Percentiles rank a stretch among this genome's conserved stretches.
phyloP scores from a whole-genome alignment of 176 grass and related monocot genomes.

The Musa beccarii region DNA sequence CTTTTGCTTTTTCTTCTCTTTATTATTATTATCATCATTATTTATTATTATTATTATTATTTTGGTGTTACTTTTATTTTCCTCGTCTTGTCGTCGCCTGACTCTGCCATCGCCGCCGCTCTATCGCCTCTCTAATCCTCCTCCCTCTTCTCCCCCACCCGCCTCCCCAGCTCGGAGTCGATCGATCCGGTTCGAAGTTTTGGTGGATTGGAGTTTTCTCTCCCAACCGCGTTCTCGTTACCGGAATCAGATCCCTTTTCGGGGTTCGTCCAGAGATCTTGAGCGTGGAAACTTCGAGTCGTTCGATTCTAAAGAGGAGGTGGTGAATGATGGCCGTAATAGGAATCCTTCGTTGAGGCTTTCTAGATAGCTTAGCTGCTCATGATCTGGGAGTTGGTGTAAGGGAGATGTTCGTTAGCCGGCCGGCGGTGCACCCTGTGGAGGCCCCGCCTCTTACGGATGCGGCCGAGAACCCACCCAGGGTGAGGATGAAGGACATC shows the following conservation, averaged over 20 bases:
- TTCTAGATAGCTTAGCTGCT: not conserved
- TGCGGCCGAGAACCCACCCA: slow-evolving; percentile 44
- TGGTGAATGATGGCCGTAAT: not conserved
- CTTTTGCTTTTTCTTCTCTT: too few relatives aligned
- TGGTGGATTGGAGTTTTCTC: not conserved
- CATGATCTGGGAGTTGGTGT: not conserved
- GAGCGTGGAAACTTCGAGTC: not conserved
- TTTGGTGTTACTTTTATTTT: not conserved
- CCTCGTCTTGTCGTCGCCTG: not conserved
- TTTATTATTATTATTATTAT: not conserved
- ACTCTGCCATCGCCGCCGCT: not conserved
- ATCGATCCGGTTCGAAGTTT: not conserved
- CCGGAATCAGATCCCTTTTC: not conserved
- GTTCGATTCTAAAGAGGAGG: not conserved
- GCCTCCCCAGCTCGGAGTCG: not conserved
- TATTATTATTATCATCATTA: too few relatives aligned
- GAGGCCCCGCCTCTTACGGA: slow-evolving; percentile 67
- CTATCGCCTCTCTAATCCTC: not conserved
- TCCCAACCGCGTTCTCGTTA: not conserved
- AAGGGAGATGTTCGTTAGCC: slow-evolving; percentile 58
- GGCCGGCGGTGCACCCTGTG: slow-evolving; percentile 85
- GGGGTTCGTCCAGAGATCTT: not conserved
- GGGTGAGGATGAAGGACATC: slow-evolving; percentile 68
- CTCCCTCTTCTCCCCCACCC: not conserved
- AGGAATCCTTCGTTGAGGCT: not conserved